Evolutionary conservation across 495 filamentous ascomycete genomes (phyloP).

Genomic region (Echria macrotheca): DNA sequence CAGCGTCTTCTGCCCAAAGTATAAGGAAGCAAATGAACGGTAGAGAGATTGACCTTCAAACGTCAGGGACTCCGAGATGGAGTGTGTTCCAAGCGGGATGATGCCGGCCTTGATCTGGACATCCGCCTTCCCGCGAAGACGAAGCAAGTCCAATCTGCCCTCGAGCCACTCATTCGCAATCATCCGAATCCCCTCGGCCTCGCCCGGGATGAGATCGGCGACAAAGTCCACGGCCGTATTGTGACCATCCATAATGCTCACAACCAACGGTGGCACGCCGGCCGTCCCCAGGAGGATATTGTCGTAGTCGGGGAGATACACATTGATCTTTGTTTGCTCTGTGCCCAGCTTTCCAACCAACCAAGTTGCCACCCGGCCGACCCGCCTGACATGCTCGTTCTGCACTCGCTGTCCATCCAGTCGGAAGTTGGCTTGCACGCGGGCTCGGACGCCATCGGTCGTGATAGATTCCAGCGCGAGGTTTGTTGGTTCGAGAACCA

Average conservation of each 20-base stretch:
- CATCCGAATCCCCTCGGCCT: conserved; percentile 69
- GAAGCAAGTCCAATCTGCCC: conserved; percentile 62
- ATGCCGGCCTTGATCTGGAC: conserved; percentile 72
- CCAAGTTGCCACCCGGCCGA: conserved; percentile 79
- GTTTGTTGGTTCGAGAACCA: conserved; percentile 71
- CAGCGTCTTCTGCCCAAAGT: conserved; percentile 45
- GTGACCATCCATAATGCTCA: conserved; percentile 71
- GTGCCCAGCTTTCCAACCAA: conserved; percentile 68
- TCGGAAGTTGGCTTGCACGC: conserved; percentile 71
- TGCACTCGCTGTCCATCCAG: conserved; percentile 71
- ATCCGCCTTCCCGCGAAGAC: conserved; percentile 62
- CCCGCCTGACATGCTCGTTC: conserved; percentile 60
- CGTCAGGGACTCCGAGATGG: conserved; percentile 60
- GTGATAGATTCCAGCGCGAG: conserved; percentile 83
- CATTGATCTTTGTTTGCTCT: conserved; percentile 60
- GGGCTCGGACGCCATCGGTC: conserved; percentile 63
- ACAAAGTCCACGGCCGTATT: conserved; percentile 73
- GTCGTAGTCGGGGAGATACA: conserved; percentile 80
- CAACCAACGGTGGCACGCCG: conserved; percentile 61
- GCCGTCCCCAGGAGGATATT: conserved; percentile 74
- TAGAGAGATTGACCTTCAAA: conserved; percentile 76
- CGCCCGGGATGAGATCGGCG: conserved; percentile 65
- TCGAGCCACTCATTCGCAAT: conserved; percentile 85
- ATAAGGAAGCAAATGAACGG: conserved; percentile 47
- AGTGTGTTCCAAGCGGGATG: conserved; percentile 67